Conservation (phyloP, 139 green algal genomes). For the Chlorella sp. region DNA sequence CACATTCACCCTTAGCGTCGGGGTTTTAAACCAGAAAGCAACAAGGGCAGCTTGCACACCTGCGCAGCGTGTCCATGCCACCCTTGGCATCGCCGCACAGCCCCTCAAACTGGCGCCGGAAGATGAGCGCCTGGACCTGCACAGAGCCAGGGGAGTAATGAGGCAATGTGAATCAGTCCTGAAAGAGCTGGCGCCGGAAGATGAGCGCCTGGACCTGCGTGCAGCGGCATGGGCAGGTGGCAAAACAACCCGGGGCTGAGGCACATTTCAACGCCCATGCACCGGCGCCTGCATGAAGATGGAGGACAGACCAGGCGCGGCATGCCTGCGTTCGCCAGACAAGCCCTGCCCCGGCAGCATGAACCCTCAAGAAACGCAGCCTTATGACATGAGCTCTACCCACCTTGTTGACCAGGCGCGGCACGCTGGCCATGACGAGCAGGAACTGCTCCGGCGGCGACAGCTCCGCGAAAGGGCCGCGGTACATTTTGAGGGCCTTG, state of each 20-base stretch:
- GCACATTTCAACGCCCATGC: neutral
- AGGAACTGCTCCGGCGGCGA: constrained; percentile 68
- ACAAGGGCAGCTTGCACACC: neutral
- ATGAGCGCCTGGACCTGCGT: constrained; percentile 34
- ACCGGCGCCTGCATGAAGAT: neutral
- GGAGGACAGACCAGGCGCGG: neutral
- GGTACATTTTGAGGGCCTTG: constrained; percentile 43
- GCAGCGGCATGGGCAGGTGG: neutral
- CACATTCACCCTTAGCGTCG: neutral
- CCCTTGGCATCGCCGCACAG: constrained; percentile 36
- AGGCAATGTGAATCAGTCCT: too few species aligned
- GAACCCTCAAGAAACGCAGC: too few species aligned
- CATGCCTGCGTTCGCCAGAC: neutral
- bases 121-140: constrained; percentile 35
- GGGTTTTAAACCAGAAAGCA: neutral
- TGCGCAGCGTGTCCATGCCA: constrained; percentile 30
- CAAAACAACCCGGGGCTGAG: too few species aligned
- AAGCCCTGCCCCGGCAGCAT: too few species aligned
- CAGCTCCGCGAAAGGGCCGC: constrained; percentile 43
- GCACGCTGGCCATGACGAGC: constrained; percentile 53
- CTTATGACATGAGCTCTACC: too few species aligned
- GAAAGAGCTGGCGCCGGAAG: constrained; percentile 51
- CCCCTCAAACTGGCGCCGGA: constrained; percentile 45
- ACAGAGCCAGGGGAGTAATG: too few species aligned
- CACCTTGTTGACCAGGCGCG: constrained; percentile 62